Base-by-base conservation (phyloP, 2,329 filamentous ascomycete species). In the Alternaria sp. region DNA sequence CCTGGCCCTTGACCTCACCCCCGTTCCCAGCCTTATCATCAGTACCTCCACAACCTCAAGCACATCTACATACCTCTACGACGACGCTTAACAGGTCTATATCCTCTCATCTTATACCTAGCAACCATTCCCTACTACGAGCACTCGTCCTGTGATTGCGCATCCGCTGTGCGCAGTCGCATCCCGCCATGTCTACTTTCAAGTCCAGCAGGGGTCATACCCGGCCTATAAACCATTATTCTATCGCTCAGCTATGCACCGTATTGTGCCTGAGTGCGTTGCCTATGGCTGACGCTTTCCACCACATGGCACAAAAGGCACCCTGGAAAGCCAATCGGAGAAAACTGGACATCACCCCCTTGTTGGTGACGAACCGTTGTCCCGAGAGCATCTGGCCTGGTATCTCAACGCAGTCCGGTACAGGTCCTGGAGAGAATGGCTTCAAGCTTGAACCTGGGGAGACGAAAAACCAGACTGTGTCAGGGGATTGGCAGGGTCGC, bases 401-500 rank as follows among this genome's bases (percentile, higher is more conserved):
- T 9, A 87, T 95, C 61, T 85, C 86, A 14, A 93, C 91, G 0
- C 90, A 94, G 71, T 83, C 86, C 47, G 92, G 92, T 22, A 86
- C 85, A 14, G 89, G 89, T 0, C 90, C 91, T 7, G 83, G 84
- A 3, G 83, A 82, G 11, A 87, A 86, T 20, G 92, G 91, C 8
- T 95, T 94, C 73, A 84, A 88, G 70, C 84, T 94, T 36, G 72
- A 78, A 1, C 75, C 86, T 3, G 87, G 89, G 44, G 80, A 84
- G 34, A 87, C 84, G 54, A 86, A 78, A 62, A 84, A 85, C 42
- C 81, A 93, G 61, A 87, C 84, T 54, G 91, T 95, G 24, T 86
- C 88, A 11, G 81, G 85, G 51, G 87, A 92, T 67, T 96, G 92
- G 92, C 89, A 91, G 74, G 92, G 92, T 9, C 87, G 92, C 54